Evolutionary conservation across 2,329 filamentous ascomycete species (phyloP).

Genomic region (Zasmidium angulare): DNA sequence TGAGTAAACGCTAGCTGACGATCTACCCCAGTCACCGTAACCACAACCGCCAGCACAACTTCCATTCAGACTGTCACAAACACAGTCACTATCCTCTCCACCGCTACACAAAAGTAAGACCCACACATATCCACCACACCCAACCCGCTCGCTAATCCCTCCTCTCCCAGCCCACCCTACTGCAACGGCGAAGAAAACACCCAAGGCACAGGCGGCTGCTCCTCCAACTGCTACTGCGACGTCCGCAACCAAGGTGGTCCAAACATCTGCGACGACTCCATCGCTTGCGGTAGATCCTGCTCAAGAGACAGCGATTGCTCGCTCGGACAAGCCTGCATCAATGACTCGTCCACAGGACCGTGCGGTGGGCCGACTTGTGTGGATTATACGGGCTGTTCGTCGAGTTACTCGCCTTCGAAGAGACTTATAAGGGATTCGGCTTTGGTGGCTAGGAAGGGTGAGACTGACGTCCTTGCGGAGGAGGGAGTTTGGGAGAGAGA

Average conservation of each 20-base stretch:
- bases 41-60: background rate
- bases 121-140: background rate
- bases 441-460: background rate
- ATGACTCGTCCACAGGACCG: background rate
- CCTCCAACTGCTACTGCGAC: background rate
- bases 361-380: background rate
- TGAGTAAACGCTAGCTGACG: background rate
- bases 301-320: background rate
- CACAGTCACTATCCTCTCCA: background rate
- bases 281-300: background rate
- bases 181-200: background rate
- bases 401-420: background rate
- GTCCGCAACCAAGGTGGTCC: background rate
- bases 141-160: background rate
- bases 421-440: background rate
- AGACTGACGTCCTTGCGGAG: too few relatives aligned
- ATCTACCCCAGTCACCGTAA: background rate
- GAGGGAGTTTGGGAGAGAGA: background rate
- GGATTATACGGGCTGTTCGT: background rate
- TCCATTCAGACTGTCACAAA: background rate
- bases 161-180: background rate
- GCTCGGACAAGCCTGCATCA: background rate
- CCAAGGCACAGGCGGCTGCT: background rate
- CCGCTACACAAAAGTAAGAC: background rate
- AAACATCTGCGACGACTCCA: background rate